Base-by-base conservation (phyloP, 768 basidiomycete genomes). In the Tephrocybe rancida region DNA sequence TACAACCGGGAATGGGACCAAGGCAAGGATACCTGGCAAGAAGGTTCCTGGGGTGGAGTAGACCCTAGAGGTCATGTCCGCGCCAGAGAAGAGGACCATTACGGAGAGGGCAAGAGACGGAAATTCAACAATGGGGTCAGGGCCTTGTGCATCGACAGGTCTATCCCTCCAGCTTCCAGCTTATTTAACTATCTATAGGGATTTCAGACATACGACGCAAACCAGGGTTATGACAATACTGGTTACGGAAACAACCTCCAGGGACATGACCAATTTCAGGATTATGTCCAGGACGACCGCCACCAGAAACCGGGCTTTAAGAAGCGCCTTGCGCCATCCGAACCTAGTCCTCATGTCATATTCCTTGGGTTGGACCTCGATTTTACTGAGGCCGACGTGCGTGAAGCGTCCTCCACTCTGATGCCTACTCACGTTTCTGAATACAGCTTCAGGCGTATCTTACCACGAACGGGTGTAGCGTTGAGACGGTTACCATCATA, bases 331-430 rank as follows among this genome's bases (percentile, higher is more conserved):
- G 77, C 83, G 53, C 88, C 91, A 26, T 94, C 91, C 49, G 90
- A 92, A 68, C 87, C 91, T 43, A 92, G 90, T 67, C 85, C 87
- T 41, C 94, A 98, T 74, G 91, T 98, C 67, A 96, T 97, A 65
- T 96, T 97, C 71, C 85, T 98, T 56, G 95, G 95, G 51, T 72
- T 98, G 54, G 95, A 97, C 70, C 85, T 87, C 52, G 93, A 94
- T 70, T 91, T 95, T 65, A 88, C 88, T 49, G 95, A 97, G 78
- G 86, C 88, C 63, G 93, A 95, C 80, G 95, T 97, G 73, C 75
- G 89, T 86, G 64, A 70, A 64, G 67, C 60, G 63, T 64, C 63
- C 68, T 60, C 64, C 62, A 58, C 48, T 57, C 63, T 60, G 52
- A 59, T 58, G 66, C 56, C 70, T 72, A 70, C 74, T 75, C 64